Base-by-base conservation (phyloP, 78 protist genomes). In the Capsaspora owczarzaki region DNA sequence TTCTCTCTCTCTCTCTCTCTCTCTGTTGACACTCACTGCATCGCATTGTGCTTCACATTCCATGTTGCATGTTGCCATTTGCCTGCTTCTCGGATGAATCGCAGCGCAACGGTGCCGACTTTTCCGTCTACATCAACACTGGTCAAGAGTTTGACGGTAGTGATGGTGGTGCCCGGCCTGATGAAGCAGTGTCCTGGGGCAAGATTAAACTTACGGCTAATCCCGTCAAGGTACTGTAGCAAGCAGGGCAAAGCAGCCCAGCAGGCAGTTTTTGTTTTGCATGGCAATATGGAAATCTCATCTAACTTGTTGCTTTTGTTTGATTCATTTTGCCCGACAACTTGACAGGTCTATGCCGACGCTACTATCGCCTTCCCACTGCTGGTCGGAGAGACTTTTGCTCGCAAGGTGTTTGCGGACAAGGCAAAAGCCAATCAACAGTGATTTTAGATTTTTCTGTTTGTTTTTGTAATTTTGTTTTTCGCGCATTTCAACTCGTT, bases 151-250 rank as follows among this genome's bases (percentile, higher is more conserved):
- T 82, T 14, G 88, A 85, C 33, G 88, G 88, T n/a, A 69, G 76
- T 47, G 99, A 95, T 81, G 99, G 98, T 35, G 99, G 99, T 31
- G 99, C 99, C 0, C 70, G 92, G 20, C 99, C 99, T 0, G 99
- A 98, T 76, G 99, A 98, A 76, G 99, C 99, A 3, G 86, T 93
- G 27, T 88, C 97, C 1, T 98, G 99, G 99, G 99, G 99, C 20
- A 98, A 98, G 85, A 95, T 98, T 41, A 51, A 82, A 31, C 12
- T 78, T 1, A 86, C 43, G n/a, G 95, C 98, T 2, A 38, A 70
- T 41, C 91, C 99, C 0, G 99, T 98, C 43, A 79, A 86, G 82
- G 72, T 85, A n/a, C n/a, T n/a, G n/a, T n/a, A n/a, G n/a, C n/a
- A n/a, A n/a, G n/a, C n/a, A n/a, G n/a, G n/a, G n/a, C n/a, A n/a